Conservation (phyloP, 78 protist species). For the Chrysochromulina parva region DNA sequence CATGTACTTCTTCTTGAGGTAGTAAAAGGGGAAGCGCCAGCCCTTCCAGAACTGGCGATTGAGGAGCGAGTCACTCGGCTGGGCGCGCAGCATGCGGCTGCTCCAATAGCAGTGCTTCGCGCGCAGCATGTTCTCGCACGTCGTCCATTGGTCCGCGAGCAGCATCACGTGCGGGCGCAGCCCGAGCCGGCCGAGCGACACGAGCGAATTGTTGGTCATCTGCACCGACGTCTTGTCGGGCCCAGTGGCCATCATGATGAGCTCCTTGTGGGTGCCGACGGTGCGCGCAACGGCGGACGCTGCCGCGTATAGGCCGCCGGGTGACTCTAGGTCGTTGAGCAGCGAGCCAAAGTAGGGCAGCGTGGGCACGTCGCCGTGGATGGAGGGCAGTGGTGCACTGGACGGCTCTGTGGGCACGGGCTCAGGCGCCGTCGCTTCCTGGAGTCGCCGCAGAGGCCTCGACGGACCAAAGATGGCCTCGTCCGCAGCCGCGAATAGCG, state of each 20-base stretch:
- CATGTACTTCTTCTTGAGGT: not conserved
- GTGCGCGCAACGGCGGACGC: not conserved
- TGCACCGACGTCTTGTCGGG: not conserved
- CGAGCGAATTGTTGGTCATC: not conserved
- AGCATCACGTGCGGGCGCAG: not conserved
- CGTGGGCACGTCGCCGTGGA: too few relatives aligned
- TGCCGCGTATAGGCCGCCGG: not conserved
- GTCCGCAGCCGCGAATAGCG: too few relatives aligned
- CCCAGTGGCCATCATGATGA: not conserved
- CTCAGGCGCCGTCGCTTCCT: too few relatives aligned
- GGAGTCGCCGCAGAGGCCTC: too few relatives aligned
- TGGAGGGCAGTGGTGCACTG: too few relatives aligned
- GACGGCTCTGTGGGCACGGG: too few relatives aligned
- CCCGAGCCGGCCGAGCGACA: not conserved
- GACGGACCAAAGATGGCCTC: too few relatives aligned
- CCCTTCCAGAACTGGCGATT: not conserved
- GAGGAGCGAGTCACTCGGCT: not conserved
- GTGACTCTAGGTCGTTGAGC: not conserved
- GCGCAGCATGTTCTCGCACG: not conserved
- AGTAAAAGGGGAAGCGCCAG: not conserved
- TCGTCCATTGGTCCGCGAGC: not conserved
- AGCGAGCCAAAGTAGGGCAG: not conserved
- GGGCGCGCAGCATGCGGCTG: not conserved
- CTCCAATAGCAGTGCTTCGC: not conserved
- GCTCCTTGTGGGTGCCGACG: not conserved